Percentiles rank a stretch among this genome's conserved stretches.
phyloP scores from a whole-genome alignment of 768 basidiomycete species.

The Favolaschia claudopus region DNA sequence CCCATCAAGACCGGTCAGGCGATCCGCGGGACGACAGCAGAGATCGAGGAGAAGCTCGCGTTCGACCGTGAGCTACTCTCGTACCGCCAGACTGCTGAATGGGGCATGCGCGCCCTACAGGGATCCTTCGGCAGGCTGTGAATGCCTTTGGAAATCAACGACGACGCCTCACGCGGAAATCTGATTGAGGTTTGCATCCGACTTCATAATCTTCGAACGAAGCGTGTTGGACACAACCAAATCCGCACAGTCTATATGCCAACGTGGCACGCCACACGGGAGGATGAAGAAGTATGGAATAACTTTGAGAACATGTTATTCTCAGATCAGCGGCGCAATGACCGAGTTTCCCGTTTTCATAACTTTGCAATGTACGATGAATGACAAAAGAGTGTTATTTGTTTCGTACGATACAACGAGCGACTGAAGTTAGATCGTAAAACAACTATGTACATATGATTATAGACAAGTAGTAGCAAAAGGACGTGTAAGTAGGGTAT shows the following conservation, averaged over 20 bases:
- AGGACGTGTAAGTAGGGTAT: too few relatives aligned
- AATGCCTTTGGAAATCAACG: slow-evolving; percentile 46
- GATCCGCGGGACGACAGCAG: slow-evolving; percentile 33
- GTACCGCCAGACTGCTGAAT: slow-evolving; percentile 57
- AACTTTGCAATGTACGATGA: slow-evolving; percentile 31
- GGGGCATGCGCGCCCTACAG: slow-evolving; percentile 55
- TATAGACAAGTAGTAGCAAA: too few relatives aligned
- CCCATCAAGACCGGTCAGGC: slow-evolving; percentile 37
- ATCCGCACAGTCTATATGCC: slow-evolving; percentile 50
- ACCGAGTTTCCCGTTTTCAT: slow-evolving; percentile 46
- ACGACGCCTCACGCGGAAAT: slow-evolving; percentile 32
- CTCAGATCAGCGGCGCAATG: slow-evolving; percentile 37
- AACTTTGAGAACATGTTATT: slow-evolving; percentile 49
- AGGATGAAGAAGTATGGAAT: slow-evolving; percentile 43
- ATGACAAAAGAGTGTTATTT: not conserved
- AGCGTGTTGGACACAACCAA: slow-evolving; percentile 48
- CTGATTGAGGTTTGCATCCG: slow-evolving; percentile 46
- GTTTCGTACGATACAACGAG: not conserved
- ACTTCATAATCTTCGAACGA: slow-evolving; percentile 43
- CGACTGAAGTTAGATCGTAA: not conserved
- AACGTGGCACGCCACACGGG: slow-evolving; percentile 41
- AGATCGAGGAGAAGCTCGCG: slow-evolving; percentile 30
- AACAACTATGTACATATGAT: not conserved
- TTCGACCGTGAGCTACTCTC: slow-evolving; percentile 51
- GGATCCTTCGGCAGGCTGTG: slow-evolving; percentile 54